phyloP scores from a whole-genome alignment of 2,329 filamentous ascomycete genomes.

The Ceratocystis smalleyi region DNA sequence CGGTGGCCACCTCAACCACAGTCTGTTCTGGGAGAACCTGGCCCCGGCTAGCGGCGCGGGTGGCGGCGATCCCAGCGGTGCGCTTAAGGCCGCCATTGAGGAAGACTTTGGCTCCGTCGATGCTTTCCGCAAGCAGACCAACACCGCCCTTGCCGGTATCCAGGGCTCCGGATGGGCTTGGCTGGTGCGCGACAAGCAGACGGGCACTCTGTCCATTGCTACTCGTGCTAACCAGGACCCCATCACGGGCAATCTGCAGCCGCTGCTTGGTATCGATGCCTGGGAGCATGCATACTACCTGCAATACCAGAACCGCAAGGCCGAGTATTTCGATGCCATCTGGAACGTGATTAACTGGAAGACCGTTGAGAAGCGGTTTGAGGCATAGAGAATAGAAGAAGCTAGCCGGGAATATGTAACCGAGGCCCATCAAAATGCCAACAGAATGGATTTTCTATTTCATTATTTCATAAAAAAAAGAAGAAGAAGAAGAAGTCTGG shows the following conservation, averaged over 20 bases:
- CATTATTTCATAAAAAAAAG: too few species aligned
- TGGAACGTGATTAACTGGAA: constrained; percentile 98
- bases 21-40: constrained; percentile 73
- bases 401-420: not conserved
- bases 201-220: constrained; percentile 45
- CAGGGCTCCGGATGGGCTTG: constrained; percentile 87
- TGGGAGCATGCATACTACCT: constrained; percentile 97
- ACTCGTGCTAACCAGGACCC: constrained; percentile 81
- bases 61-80: constrained; percentile 44
- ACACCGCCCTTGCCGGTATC: constrained; percentile 52
- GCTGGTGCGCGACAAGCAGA: constrained; percentile 58
- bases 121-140: constrained; percentile 50
- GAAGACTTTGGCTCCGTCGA: constrained; percentile 52
- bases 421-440: not conserved
- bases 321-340: constrained; percentile 82
- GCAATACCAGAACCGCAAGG: constrained; percentile 94
- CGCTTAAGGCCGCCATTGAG: constrained; percentile 49
- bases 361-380: constrained; percentile 64
- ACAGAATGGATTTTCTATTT: too few species aligned
- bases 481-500: too few species aligned
- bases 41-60: constrained; percentile 47
- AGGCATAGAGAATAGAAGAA: constrained; percentile 24
- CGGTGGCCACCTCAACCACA: constrained; percentile 76
- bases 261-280: constrained; percentile 77
- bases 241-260: constrained; percentile 66